phyloP scores from a whole-genome alignment of 2,329 filamentous ascomycete species.

The Lomentospora prolificans region DNA sequence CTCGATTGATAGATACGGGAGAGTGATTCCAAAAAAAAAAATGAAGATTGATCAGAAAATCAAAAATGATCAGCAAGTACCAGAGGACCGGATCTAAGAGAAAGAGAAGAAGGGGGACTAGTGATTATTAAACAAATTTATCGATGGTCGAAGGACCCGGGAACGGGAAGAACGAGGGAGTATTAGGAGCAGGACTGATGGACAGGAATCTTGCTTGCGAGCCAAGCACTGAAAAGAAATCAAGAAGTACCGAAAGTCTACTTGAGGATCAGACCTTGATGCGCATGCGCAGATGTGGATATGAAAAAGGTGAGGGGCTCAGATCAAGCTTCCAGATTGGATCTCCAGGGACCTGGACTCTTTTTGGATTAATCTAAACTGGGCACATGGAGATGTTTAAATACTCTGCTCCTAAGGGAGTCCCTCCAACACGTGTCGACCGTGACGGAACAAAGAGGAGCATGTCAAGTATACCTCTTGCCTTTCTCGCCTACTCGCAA shows the following conservation, averaged over 20 bases:
- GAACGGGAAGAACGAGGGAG: background rate
- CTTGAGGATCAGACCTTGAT: too few relatives aligned
- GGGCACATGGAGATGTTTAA: slow-evolving; percentile 1
- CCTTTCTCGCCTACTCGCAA: too few relatives aligned
- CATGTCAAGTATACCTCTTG: background rate
- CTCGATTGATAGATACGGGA: background rate
- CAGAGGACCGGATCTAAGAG: background rate
- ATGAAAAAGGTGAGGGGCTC: background rate
- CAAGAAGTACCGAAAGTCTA: too few relatives aligned
- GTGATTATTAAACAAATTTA: background rate
- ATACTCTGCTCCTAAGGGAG: too few relatives aligned
- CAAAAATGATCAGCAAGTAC: background rate
- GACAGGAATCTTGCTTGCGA: too few relatives aligned
- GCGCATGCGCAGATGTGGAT: background rate
- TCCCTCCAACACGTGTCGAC: too few relatives aligned
- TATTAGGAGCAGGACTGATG: too few relatives aligned
- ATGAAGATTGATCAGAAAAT: background rate
- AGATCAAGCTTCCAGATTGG: background rate
- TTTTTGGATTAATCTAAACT: background rate
- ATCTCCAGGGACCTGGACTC: background rate
- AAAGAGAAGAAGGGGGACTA: background rate
- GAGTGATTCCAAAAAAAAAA: background rate
- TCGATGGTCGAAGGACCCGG: background rate
- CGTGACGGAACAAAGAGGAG: too few relatives aligned
- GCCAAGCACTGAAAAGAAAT: too few relatives aligned